Conservation (phyloP, 2,329 filamentous ascomycete species). For the Aspergillus carbonarius region DNA sequence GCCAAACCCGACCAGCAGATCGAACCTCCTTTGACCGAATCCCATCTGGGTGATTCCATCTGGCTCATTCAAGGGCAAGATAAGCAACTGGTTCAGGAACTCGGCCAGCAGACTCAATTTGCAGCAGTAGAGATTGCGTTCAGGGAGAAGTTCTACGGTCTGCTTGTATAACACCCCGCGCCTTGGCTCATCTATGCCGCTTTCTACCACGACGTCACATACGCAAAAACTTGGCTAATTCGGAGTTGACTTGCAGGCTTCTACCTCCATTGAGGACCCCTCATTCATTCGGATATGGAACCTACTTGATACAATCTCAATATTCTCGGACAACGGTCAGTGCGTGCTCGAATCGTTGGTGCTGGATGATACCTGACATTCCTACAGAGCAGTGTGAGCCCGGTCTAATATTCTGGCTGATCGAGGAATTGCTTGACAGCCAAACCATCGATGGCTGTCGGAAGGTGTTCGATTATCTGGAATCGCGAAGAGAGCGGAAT, state of each 20-base stretch:
- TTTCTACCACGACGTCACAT: not conserved
- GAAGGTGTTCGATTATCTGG: constrained; percentile 89
- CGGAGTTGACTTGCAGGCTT: constrained; percentile 53
- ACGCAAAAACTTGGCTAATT: constrained; percentile 13
- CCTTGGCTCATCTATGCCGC: too few species aligned
- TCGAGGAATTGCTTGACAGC: constrained; percentile 93
- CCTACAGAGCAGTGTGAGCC: constrained; percentile 63
- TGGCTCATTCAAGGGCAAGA: constrained; percentile 36
- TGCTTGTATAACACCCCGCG: constrained; percentile 62
- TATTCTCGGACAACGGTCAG: constrained; percentile 78
- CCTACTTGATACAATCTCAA: constrained; percentile 83
- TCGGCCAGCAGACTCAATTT: constrained; percentile 56
- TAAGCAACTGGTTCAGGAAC: constrained; percentile 31
- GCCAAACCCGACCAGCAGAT: constrained; percentile 61
- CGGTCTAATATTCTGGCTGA: constrained; percentile 80
- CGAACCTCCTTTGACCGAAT: constrained; percentile 73
- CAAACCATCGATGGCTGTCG: constrained; percentile 92
- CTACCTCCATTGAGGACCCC: constrained; percentile 72
- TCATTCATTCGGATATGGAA: constrained; percentile 88
- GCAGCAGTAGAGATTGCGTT: constrained; percentile 80
- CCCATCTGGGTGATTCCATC: constrained; percentile 51
- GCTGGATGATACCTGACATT: constrained; percentile 21
- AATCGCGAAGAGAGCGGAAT: constrained; percentile 86
- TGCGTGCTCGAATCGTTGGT: constrained; percentile 32
- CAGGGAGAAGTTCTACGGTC: constrained; percentile 73